Evolutionary conservation across 2,329 filamentous ascomycete genomes (phyloP).

Genomic region (Pyrenochaeta sp.): DNA sequence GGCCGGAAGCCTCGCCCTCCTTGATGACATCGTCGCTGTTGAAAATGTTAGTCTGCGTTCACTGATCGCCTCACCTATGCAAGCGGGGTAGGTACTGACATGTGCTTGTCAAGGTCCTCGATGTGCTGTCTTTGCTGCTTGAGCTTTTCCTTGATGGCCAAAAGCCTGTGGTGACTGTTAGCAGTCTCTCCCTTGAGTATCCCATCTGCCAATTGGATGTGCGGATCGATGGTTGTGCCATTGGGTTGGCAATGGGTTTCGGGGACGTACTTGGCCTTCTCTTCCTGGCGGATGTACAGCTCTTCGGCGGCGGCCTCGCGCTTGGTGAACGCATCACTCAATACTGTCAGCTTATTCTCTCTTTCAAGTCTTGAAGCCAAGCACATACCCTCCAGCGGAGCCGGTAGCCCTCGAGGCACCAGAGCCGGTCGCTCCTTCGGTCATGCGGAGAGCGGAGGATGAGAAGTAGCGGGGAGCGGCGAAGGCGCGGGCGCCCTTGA

Average conservation of each 20-base stretch:
- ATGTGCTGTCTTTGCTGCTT: slow-evolving; percentile 81
- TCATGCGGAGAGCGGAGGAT: slow-evolving; percentile 51
- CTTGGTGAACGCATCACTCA: slow-evolving; percentile 88
- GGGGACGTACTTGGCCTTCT: slow-evolving; percentile 79
- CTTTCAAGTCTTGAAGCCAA: background rate
- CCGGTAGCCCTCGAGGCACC: slow-evolving; percentile 52
- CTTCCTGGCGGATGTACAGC: slow-evolving; percentile 82
- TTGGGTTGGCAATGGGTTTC: slow-evolving; percentile 1
- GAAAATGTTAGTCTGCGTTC: slow-evolving; percentile 18
- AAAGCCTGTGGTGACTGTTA: slow-evolving; percentile 59
- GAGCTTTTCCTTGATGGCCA: slow-evolving; percentile 73
- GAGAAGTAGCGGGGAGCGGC: slow-evolving; percentile 52
- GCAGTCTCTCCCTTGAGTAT: slow-evolving; percentile 2
- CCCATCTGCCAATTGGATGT: background rate
- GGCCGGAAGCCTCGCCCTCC: slow-evolving; percentile 66
- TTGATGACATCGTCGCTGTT: slow-evolving; percentile 78
- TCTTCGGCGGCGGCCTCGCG: slow-evolving; percentile 89
- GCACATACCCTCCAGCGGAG: slow-evolving; percentile 42
- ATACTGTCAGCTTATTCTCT: slow-evolving; percentile 10
- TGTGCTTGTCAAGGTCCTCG: slow-evolving; percentile 83
- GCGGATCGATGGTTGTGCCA: background rate
- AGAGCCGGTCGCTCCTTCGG: slow-evolving; percentile 56
- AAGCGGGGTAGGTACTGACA: slow-evolving; percentile 64
- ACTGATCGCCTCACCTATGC: background rate
- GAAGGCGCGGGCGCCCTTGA: slow-evolving; percentile 49